Evolutionary conservation across 805 yeast species (phyloP).

Genomic region (Lachancea sp.): DNA sequence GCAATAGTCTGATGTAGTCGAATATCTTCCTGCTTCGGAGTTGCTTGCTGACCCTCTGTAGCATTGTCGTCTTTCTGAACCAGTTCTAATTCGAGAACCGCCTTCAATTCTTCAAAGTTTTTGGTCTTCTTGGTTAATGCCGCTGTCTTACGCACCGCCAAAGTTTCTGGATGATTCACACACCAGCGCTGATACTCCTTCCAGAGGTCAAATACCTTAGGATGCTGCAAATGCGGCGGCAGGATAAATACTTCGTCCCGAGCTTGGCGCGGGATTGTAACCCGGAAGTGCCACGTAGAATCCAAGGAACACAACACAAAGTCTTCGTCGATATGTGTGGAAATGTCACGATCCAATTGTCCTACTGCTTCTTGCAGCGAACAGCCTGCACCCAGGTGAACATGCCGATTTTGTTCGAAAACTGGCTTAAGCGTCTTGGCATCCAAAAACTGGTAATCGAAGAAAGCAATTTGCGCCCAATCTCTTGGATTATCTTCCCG

Average conservation of each 20-base stretch:
- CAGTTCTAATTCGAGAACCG: conserved; percentile 36
- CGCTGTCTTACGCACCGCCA: conserved; percentile 13
- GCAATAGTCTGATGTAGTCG: conserved; percentile 19
- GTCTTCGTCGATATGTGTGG: conserved; percentile 40
- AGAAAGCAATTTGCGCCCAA: conserved; percentile 57
- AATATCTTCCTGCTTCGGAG: conserved; percentile 8
- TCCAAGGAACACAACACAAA: conserved; percentile 63
- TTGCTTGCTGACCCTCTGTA: conserved; percentile 13
- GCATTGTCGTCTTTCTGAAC: not conserved
- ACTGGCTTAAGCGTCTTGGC: conserved; percentile 42
- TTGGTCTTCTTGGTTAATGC: conserved; percentile 12
- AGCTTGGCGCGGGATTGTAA: conserved; percentile 75
- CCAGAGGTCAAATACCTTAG: conserved; percentile 68
- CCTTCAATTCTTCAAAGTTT: conserved; percentile 18
- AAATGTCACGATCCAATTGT: conserved; percentile 46
- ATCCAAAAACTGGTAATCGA: conserved; percentile 62
- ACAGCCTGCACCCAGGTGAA: conserved; percentile 14
- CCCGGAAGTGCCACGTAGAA: conserved; percentile 63
- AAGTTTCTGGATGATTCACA: conserved; percentile 43
- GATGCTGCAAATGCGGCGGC: conserved; percentile 70
- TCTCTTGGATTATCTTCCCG: conserved; percentile 41
- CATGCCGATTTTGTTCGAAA: conserved; percentile 41
- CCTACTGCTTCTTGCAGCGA: conserved; percentile 56
- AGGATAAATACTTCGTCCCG: conserved; percentile 64
- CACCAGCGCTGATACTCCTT: conserved; percentile 73